phyloP scores from a whole-genome alignment of 164 flowering plant genomes.

The Echeveria elegans region DNA sequence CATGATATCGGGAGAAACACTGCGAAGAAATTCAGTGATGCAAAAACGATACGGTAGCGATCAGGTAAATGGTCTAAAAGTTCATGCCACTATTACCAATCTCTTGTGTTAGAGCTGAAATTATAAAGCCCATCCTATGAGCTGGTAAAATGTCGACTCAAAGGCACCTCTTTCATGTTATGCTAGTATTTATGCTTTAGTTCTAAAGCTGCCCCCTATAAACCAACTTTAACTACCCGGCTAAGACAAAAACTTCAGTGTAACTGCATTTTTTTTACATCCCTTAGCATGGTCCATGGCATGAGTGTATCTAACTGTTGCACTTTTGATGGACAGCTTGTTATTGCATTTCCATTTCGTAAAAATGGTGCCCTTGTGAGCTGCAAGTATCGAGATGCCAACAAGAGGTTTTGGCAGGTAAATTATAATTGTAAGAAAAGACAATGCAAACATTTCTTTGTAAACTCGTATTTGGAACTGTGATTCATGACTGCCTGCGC shows the following conservation, averaged over 20 bases:
- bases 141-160: background rate
- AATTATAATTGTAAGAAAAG: too few species aligned
- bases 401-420: slow-evolving; percentile 86
- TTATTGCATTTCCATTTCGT: slow-evolving; percentile 73
- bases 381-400: slow-evolving; percentile 69
- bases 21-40: slow-evolving; percentile 72
- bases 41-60: slow-evolving; percentile 31
- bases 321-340: slow-evolving; percentile 30
- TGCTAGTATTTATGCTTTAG: background rate
- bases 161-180: background rate
- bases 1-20: slow-evolving; percentile 59
- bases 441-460: background rate
- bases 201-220: background rate
- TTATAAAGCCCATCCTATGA: background rate
- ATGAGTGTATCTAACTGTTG: background rate
- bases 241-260: background rate
- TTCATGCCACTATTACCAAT: background rate
- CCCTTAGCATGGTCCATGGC: background rate
- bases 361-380: slow-evolving; percentile 53
- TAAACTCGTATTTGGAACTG: background rate
- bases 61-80: slow-evolving; percentile 30
- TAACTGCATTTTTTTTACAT: background rate
- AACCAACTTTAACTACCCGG: background rate
- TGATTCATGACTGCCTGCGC: background rate
- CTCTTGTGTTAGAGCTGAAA: background rate